Conservation (phyloP, 768 basidiomycete species). For the Tephrocybe rancida region DNA sequence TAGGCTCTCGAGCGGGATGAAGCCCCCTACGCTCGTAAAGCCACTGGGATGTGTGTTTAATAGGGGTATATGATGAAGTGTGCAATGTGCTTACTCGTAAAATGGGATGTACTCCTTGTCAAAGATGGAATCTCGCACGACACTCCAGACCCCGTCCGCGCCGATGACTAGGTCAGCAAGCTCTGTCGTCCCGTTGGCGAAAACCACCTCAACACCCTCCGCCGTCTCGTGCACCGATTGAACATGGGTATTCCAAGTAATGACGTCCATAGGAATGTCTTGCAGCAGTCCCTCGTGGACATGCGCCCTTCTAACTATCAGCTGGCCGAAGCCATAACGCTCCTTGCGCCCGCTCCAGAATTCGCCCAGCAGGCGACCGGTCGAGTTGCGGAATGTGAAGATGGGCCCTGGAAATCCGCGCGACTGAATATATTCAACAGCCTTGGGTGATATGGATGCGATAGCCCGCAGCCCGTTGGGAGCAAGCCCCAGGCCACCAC, state of each 20-base stretch:
- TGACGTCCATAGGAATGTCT: constrained; percentile 27
- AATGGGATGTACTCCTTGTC: constrained; percentile 25
- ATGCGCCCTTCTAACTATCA: constrained; percentile 33
- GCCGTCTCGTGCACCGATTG: constrained; percentile 26
- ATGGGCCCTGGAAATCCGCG: constrained; percentile 13
- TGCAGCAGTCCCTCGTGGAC: constrained; percentile 36
- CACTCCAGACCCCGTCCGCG: constrained; percentile 40
- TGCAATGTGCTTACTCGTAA: constrained; percentile 26
- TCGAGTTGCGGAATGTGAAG: constrained; percentile 27
- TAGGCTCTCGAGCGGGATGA: constrained; percentile 32
- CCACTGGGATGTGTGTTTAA: constrained; percentile 18
- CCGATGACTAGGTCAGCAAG: constrained; percentile 40
- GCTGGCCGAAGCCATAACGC: constrained; percentile 32
- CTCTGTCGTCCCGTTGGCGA: constrained; percentile 33
- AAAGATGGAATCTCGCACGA: constrained; percentile 33
- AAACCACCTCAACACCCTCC: constrained; percentile 26
- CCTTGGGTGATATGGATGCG: constrained; percentile 26
- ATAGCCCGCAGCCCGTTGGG: constrained; percentile 42
- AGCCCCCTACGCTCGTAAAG: constrained; percentile 39
- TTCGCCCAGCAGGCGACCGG: constrained; percentile 33
- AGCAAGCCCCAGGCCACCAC: constrained; percentile 39
- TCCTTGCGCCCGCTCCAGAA: constrained; percentile 28
- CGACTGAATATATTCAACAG: constrained; percentile 30
- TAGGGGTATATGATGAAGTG: neutral
- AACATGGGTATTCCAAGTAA: constrained; percentile 33